phyloP scores from a whole-genome alignment of 129 eudicot species.

The Chrysanthemum lavandulifolium region DNA sequence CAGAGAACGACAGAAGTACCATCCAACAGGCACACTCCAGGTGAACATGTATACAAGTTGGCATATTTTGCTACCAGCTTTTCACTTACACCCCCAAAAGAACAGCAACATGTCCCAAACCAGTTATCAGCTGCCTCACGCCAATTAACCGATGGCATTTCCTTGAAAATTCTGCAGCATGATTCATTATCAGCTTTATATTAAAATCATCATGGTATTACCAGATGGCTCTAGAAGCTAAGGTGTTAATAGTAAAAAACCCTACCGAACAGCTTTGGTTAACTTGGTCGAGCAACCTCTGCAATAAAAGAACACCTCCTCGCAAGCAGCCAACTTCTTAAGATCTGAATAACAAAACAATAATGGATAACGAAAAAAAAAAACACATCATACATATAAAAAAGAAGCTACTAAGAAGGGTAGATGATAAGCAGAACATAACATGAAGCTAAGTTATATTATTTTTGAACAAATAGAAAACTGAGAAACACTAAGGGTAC shows the following conservation, averaged over 20 bases:
- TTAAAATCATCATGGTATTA: too few relatives aligned
- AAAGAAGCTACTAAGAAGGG: neutral
- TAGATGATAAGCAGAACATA: conserved; percentile 9
- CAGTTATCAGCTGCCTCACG: conserved; percentile 94
- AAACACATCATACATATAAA: neutral
- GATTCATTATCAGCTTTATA: neutral
- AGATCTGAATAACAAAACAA: conserved; percentile 42
- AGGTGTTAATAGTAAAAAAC: neutral
- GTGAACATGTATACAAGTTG: conserved; percentile 51
- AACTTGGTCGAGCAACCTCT: conserved; percentile 72
- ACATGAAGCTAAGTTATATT: conserved; percentile 7
- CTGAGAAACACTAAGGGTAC: neutral
- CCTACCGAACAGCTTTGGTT: conserved; percentile 61
- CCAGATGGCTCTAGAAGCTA: neutral
- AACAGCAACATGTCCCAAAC: conserved; percentile 97
- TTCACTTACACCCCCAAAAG: conserved; percentile 84
- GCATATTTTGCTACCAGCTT: conserved; percentile 66
- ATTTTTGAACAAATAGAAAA: neutral
- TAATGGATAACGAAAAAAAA: neutral
- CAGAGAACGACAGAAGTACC: conserved; percentile 60
- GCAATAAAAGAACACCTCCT: conserved; percentile 76
- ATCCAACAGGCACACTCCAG: conserved; percentile 62
- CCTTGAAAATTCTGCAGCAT: conserved; percentile 57
- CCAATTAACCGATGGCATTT: conserved; percentile 95
- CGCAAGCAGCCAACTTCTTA: conserved; percentile 49